phyloP scores from a whole-genome alignment of 2,329 filamentous ascomycete species.

The Zymoseptoria brevis region DNA sequence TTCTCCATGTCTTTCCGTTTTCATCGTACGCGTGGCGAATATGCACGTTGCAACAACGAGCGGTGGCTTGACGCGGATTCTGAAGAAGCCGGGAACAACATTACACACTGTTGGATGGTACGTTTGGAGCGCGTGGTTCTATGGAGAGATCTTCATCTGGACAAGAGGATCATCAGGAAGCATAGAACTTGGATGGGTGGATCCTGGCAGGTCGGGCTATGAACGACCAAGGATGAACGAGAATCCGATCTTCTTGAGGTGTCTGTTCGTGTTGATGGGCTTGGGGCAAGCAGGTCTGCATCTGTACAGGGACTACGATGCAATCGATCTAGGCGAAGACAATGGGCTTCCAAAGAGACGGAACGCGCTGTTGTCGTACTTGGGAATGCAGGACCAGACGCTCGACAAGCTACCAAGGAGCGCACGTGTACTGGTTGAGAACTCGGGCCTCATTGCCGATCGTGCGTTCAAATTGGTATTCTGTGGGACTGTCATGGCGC shows the following conservation, averaged over 20 bases:
- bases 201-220: conserved; percentile 51
- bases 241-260: conserved; percentile 70
- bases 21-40: conserved; percentile 66
- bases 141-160: conserved; percentile 74
- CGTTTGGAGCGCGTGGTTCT: conserved; percentile 66
- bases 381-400: neutral
- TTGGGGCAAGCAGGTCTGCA: conserved; percentile 62
- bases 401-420: conserved; percentile 8
- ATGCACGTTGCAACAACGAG: conserved; percentile 40
- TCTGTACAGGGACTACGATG: conserved; percentile 65
- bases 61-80: neutral
- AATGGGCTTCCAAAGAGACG: conserved; percentile 22
- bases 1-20: conserved; percentile 64
- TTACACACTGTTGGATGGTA: conserved; percentile 62
- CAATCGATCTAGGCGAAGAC: conserved; percentile 43
- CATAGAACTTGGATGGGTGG: conserved; percentile 64
- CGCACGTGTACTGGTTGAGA: conserved; percentile 3
- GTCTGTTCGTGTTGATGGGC: conserved; percentile 61
- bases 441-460: conserved; percentile 7
- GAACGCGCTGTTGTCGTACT: neutral
- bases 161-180: conserved; percentile 42
- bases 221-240: conserved; percentile 78
- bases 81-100: conserved; percentile 5
- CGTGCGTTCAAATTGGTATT: conserved; percentile 15
- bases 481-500: conserved; percentile 12